Percentiles rank a stretch among this genome's conserved stretches.
Evolutionary conservation across 1,284 basidiomycete species (phyloP).

Genomic region (Trametes sp.): DNA sequence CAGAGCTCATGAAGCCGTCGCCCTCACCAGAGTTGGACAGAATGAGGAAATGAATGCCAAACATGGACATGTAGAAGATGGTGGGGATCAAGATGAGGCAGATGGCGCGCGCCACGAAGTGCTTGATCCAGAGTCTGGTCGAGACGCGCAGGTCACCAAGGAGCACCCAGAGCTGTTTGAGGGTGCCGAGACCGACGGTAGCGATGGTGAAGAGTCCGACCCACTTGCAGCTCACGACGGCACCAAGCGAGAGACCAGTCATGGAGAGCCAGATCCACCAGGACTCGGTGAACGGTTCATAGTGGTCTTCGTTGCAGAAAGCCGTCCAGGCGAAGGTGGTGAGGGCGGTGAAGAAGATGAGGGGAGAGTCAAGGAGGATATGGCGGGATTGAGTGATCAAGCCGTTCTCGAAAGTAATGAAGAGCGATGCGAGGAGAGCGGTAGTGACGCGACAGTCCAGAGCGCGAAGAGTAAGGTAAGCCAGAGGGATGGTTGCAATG

Average conservation of each 20-base stretch:
- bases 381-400: slow-evolving; percentile 95
- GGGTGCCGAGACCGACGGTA: slow-evolving; percentile 86
- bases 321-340: slow-evolving; percentile 88
- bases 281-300: slow-evolving; percentile 77
- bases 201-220: slow-evolving; percentile 99
- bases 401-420: slow-evolving; percentile 97
- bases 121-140: slow-evolving; percentile 77
- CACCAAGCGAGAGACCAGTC: slow-evolving; percentile 90
- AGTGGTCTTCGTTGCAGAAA: slow-evolving; percentile 91
- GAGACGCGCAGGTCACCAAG: slow-evolving; percentile 89
- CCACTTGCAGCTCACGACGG: slow-evolving; percentile 96
- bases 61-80: slow-evolving; percentile 95
- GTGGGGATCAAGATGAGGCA: slow-evolving; percentile 90
- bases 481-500: slow-evolving; percentile 86
- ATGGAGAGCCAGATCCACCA: slow-evolving; percentile 97
- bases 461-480: slow-evolving; percentile 93
- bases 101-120: slow-evolving; percentile 89
- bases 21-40: slow-evolving; percentile 93
- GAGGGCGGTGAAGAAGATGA: slow-evolving; percentile 97
- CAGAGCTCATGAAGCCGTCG: slow-evolving; percentile 98
- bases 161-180: slow-evolving; percentile 90
- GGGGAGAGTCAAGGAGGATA: slow-evolving; percentile 96
- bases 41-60: slow-evolving; percentile 93
- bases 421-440: slow-evolving; percentile 87
- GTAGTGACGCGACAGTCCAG: slow-evolving; percentile 92